Percentiles rank a stretch among this genome's conserved stretches.
phyloP scores from a whole-genome alignment of 2,329 filamentous ascomycete species.

The Penicillium janthinellum region DNA sequence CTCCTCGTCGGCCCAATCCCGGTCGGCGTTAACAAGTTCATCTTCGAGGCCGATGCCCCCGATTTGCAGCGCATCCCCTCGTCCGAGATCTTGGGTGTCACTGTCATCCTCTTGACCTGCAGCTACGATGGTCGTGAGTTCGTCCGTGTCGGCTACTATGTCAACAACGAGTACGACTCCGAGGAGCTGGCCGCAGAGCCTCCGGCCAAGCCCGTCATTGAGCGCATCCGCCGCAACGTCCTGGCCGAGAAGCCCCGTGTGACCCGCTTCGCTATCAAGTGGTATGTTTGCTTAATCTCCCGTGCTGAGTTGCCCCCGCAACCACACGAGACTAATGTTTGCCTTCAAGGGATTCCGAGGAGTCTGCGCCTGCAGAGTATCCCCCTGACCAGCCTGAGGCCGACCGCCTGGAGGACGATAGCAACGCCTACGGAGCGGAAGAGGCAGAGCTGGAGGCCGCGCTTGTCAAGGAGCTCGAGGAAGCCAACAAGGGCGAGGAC shows the following conservation, averaged over 20 bases:
- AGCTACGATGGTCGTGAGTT: conserved; percentile 97
- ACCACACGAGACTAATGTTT: conserved; percentile 5
- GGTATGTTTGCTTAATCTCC: conserved; percentile 59
- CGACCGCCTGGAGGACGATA: conserved; percentile 80
- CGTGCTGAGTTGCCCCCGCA: background rate
- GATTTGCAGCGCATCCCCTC: conserved; percentile 88
- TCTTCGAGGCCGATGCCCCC: conserved; percentile 93
- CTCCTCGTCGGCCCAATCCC: conserved; percentile 97
- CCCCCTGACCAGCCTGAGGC: conserved; percentile 97
- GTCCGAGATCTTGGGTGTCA: conserved; percentile 94
- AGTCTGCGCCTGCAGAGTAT: conserved; percentile 91
- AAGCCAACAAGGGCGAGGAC: conserved; percentile 58
- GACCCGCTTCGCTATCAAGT: conserved; percentile 97
- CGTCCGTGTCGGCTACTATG: conserved; percentile 97
- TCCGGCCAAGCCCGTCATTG: conserved; percentile 86
- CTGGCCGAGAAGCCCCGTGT: conserved; percentile 96
- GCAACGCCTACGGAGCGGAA: conserved; percentile 84
- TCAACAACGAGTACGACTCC: conserved; percentile 98
- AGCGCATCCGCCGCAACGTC: conserved; percentile 88
- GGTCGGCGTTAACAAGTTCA: conserved; percentile 96
- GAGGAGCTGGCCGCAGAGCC: conserved; percentile 88
- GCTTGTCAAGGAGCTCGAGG: conserved; percentile 55
- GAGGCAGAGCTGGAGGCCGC: conserved; percentile 74
- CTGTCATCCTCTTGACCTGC: conserved; percentile 93
- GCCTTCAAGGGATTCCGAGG: conserved; percentile 84